Evolutionary conservation across 164 flowering plant genomes (phyloP).

Genomic region (Nelumbo lutea): DNA sequence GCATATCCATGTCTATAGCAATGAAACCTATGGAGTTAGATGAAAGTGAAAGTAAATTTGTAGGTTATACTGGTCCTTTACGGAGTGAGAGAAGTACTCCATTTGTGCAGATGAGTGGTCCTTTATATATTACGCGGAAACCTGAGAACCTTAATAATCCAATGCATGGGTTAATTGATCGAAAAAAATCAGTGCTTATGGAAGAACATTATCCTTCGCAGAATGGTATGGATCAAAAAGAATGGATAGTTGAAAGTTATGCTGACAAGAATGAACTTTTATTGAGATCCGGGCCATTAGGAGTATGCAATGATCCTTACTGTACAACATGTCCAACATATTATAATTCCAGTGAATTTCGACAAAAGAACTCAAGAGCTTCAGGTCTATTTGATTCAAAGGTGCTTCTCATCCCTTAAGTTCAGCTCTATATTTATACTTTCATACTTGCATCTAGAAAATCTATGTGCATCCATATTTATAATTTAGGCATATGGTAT

Average conservation of each 20-base stretch:
- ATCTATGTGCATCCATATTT: neutral
- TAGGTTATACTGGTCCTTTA: slow-evolving; percentile 67
- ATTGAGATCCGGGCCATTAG: slow-evolving; percentile 73
- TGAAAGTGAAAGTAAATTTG: slow-evolving; percentile 27
- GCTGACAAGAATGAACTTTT: slow-evolving; percentile 59
- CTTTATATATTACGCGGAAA: slow-evolving; percentile 29
- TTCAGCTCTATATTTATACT: no score
- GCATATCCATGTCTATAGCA: slow-evolving; percentile 57
- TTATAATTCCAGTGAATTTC: slow-evolving; percentile 29
- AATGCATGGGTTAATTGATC: slow-evolving; percentile 13
- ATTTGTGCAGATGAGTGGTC: slow-evolving; percentile 57
- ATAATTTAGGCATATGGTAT: neutral
- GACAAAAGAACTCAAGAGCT: slow-evolving; percentile 26
- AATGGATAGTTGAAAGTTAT: slow-evolving; percentile 28
- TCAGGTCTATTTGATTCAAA: slow-evolving; percentile 43
- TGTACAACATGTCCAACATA: slow-evolving; percentile 84
- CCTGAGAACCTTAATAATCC: slow-evolving; percentile 24
- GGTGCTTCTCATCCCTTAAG: slow-evolving; percentile 26
- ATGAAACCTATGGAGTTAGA: slow-evolving; percentile 28
- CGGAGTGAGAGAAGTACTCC: slow-evolving; percentile 39
- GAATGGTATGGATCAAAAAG: slow-evolving; percentile 24
- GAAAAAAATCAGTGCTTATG: slow-evolving; percentile 19
- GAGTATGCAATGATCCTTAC: slow-evolving; percentile 86
- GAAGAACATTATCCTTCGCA: slow-evolving; percentile 39
- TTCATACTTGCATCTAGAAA: neutral